phyloP scores from a whole-genome alignment of 805 yeast species.

The Torulaspora microellipsoides region DNA sequence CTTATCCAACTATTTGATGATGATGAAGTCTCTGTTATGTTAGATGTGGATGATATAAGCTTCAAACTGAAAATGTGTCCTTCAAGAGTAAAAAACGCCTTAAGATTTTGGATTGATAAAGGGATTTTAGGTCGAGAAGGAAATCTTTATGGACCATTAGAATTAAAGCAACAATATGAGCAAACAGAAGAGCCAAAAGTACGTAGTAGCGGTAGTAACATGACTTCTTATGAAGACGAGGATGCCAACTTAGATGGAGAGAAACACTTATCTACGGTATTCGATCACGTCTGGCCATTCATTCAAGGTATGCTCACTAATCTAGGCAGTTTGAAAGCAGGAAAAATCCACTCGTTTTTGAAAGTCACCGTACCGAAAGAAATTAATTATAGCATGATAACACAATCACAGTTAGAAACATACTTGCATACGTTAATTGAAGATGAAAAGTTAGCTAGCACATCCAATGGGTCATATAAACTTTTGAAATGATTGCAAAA shows the following conservation, averaged over 20 bases:
- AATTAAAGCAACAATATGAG: neutral
- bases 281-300: slow-evolving; percentile 41
- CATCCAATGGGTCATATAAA: slow-evolving; percentile 19
- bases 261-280: neutral
- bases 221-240: neutral
- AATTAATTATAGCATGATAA: slow-evolving; percentile 19
- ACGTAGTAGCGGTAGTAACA: neutral
- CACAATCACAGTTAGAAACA: slow-evolving; percentile 14
- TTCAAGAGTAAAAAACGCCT: slow-evolving; percentile 37
- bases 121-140: slow-evolving; percentile 47
- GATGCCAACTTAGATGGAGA: neutral
- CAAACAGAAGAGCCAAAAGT: neutral
- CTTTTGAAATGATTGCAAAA: neutral
- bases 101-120: slow-evolving; percentile 60
- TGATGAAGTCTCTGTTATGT: slow-evolving; percentile 3
- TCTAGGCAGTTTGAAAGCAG: slow-evolving; percentile 45
- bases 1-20: slow-evolving; percentile 47
- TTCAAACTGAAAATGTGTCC: slow-evolving; percentile 41
- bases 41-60: slow-evolving; percentile 36
- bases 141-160: slow-evolving; percentile 4
- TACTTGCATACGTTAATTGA: slow-evolving; percentile 18
- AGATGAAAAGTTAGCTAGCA: slow-evolving; percentile 12
- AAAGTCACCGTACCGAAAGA: slow-evolving; percentile 54
- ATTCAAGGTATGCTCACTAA: slow-evolving; percentile 55
- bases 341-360: slow-evolving; percentile 50